A percentile compares a stretch with the other conserved stretches of the same genome.
Conservation (phyloP, 352 stramenopile species). For the Plasmopara halstedii region DNA sequence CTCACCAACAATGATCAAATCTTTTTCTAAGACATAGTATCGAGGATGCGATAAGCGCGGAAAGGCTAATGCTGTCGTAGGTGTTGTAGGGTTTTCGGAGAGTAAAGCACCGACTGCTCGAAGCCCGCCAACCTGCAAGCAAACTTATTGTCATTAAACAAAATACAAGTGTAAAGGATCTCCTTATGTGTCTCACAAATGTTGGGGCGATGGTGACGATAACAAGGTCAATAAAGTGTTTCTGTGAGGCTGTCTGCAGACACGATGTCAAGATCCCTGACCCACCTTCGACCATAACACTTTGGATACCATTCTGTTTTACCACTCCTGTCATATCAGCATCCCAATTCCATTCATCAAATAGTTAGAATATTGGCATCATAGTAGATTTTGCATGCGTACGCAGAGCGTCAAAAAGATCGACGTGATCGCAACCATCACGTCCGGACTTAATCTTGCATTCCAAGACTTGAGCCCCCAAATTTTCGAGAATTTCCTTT, state of each 20-base stretch:
- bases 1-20: slow-evolving; percentile 41
- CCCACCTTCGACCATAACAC: slow-evolving; percentile 81
- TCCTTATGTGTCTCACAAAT: slow-evolving; percentile 40
- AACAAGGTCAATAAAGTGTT: slow-evolving; percentile 53
- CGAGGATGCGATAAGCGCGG: slow-evolving; percentile 25
- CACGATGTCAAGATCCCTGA: slow-evolving; percentile 70
- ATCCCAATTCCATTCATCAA: no score
- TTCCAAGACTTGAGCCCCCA: slow-evolving; percentile 36
- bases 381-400: background rate
- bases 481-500: slow-evolving; percentile 29
- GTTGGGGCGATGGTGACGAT: slow-evolving; percentile 74
- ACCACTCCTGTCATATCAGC: slow-evolving; percentile 36
- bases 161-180: background rate
- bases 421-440: slow-evolving; percentile 26
- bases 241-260: slow-evolving; percentile 26
- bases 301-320: slow-evolving; percentile 34
- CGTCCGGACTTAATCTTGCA: slow-evolving; percentile 19
- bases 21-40: slow-evolving; percentile 32
- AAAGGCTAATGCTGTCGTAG: slow-evolving; percentile 8
- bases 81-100: slow-evolving; percentile 1
- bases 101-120: slow-evolving; percentile 33
- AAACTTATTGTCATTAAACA: background rate
- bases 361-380: background rate
- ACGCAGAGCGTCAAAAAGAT: slow-evolving; percentile 62
- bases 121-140: slow-evolving; percentile 49